phyloP scores from a whole-genome alignment of 2,329 filamentous ascomycete species.

The Huntiella moniliformis region DNA sequence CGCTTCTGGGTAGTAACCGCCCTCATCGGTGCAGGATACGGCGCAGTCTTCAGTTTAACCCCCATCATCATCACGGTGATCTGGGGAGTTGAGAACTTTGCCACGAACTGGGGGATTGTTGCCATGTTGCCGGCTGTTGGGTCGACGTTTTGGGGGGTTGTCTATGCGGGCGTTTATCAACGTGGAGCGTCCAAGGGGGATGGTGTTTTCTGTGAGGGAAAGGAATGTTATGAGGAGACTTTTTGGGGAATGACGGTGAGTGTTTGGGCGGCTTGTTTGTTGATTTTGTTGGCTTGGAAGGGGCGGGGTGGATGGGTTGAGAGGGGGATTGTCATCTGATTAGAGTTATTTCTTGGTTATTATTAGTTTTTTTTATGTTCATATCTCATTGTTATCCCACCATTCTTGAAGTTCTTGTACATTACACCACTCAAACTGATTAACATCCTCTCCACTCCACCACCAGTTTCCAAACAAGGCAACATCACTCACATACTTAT shows the following conservation, averaged over 20 bases:
- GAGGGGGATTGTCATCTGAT: slow-evolving; percentile 54
- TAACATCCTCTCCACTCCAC: slow-evolving; percentile 31
- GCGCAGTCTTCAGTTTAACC: slow-evolving; percentile 72
- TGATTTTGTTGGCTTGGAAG: slow-evolving; percentile 68
- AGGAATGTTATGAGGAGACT: slow-evolving; percentile 57
- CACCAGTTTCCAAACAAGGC: slow-evolving; percentile 22
- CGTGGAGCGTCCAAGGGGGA: slow-evolving; percentile 30
- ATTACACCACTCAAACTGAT: slow-evolving; percentile 28
- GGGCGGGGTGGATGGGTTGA: slow-evolving; percentile 56
- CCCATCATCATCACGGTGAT: slow-evolving; percentile 93
- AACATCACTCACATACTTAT: slow-evolving; percentile 26
- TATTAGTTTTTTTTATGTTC: not conserved
- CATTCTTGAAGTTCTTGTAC: slow-evolving; percentile 25
- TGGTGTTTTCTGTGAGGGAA: slow-evolving; percentile 54
- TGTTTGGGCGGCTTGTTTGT: slow-evolving; percentile 55
- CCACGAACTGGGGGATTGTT: slow-evolving; percentile 92
- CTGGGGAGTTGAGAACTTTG: slow-evolving; percentile 97
- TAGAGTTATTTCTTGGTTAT: too few relatives aligned
- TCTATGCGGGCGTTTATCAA: slow-evolving; percentile 75
- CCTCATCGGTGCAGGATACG: slow-evolving; percentile 77
- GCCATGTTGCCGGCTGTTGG: slow-evolving; percentile 80
- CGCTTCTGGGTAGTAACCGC: slow-evolving; percentile 76
- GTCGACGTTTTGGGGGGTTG: slow-evolving; percentile 71
- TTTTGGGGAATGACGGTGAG: slow-evolving; percentile 76
- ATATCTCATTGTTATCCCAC: slow-evolving; percentile 20